Conservation (phyloP, 2,329 filamentous ascomycete genomes). For the Aspergillus sp. region DNA sequence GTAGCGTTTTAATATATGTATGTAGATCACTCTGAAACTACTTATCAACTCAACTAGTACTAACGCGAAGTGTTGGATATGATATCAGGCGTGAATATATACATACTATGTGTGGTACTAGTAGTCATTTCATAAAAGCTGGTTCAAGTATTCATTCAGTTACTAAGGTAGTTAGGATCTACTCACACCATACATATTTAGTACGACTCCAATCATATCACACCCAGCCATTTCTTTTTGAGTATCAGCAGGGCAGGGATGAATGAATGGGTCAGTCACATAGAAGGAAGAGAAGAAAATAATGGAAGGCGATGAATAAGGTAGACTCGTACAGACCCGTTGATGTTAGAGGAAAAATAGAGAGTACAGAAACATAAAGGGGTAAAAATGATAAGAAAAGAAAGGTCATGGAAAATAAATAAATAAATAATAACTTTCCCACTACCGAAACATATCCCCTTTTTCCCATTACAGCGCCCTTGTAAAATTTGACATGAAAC, state of each 20-base stretch:
- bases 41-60: no score
- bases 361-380: conserved; percentile 6
- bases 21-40: no score
- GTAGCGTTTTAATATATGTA: not conserved
- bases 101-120: not conserved
- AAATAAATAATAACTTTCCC: conserved; percentile 27
- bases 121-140: not conserved
- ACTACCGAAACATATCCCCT: conserved; percentile 38
- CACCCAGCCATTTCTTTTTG: not conserved
- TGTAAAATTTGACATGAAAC: conserved; percentile 26
- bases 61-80: no score
- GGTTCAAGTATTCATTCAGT: no score
- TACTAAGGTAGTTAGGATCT: no score
- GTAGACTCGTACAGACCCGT: conserved; percentile 1
- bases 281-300: not conserved
- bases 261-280: not conserved
- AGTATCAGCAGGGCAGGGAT: not conserved
- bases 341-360: conserved; percentile 6
- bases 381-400: conserved; percentile 2
- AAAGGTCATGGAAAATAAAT: not conserved
- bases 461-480: conserved; percentile 46
- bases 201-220: no score
- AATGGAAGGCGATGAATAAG: not conserved
- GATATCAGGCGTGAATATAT: not conserved
- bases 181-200: no score